A percentile compares a stretch with the other conserved stretches of the same genome.
Conservation (phyloP, 306 rosid species). For the Vigna unguiculata region DNA sequence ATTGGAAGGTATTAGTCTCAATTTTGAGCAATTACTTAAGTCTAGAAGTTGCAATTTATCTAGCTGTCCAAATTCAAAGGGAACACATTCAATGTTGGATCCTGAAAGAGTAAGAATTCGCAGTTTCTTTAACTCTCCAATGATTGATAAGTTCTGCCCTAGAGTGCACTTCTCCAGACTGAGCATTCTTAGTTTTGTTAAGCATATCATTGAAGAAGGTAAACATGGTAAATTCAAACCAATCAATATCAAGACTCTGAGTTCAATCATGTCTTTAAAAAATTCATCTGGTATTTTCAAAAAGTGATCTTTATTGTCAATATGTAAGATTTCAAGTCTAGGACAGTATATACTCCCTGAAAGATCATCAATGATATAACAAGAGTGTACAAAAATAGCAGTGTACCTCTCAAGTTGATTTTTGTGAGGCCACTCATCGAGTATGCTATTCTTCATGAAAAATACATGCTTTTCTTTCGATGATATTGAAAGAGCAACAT, state of each 20-base stretch:
- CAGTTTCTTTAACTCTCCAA: conserved; percentile 35
- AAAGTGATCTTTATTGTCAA: neutral
- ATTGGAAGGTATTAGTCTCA: conserved; percentile 32
- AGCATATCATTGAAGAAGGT: conserved; percentile 8
- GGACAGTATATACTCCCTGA: neutral
- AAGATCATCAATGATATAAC: conserved; percentile 17
- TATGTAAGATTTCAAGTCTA: conserved; percentile 10
- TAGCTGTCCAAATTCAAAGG: neutral
- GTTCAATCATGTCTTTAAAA: conserved; percentile 27
- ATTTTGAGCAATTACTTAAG: conserved; percentile 16
- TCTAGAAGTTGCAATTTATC: conserved; percentile 29
- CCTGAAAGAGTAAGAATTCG: conserved; percentile 40
- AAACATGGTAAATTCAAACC: neutral
- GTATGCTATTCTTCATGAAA: neutral
- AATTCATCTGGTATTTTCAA: conserved; percentile 6
- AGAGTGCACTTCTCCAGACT: conserved; percentile 19
- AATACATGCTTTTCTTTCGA: conserved; percentile 6
- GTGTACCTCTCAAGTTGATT: conserved; percentile 23
- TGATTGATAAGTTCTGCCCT: neutral
- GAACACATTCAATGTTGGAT: conserved; percentile 33
- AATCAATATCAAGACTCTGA: conserved; percentile 3
- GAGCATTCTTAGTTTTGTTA: conserved; percentile 30
- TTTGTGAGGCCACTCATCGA: conserved; percentile 38
- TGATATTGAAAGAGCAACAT: conserved; percentile 36
- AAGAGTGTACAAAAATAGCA: neutral